phyloP scores from a whole-genome alignment of 1,284 basidiomycete species.

The Stygiomarasmius scandens region DNA sequence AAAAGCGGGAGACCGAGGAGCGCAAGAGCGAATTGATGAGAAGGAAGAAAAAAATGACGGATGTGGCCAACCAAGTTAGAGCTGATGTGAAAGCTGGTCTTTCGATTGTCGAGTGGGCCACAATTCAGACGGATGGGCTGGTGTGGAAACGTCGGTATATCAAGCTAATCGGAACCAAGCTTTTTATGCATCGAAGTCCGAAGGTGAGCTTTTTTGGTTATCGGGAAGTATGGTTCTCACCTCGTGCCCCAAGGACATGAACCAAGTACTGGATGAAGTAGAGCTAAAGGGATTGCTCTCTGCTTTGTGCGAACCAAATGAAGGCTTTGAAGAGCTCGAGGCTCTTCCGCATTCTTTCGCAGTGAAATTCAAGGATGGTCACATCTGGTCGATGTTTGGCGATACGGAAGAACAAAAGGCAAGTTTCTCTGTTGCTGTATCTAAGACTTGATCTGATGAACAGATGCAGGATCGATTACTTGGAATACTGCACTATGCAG shows the following conservation, averaged over 20 bases:
- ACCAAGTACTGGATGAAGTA: slow-evolving; percentile 50
- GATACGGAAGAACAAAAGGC: slow-evolving; percentile 75
- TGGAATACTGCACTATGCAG: slow-evolving; percentile 44
- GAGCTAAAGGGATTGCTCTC: slow-evolving; percentile 48
- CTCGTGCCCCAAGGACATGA: slow-evolving; percentile 44
- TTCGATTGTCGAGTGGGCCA: slow-evolving; percentile 65
- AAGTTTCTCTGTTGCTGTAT: slow-evolving; percentile 7
- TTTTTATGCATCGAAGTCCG: slow-evolving; percentile 58
- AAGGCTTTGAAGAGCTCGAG: slow-evolving; percentile 73
- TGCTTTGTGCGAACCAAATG: slow-evolving; percentile 64
- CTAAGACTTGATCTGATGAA: background rate
- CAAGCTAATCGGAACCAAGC: slow-evolving; percentile 51
- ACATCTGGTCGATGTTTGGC: slow-evolving; percentile 62
- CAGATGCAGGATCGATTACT: slow-evolving; percentile 41
- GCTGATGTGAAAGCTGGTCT: slow-evolving; percentile 35
- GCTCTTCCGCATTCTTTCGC: slow-evolving; percentile 73
- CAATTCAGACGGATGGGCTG: slow-evolving; percentile 60
- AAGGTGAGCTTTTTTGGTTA: slow-evolving; percentile 40
- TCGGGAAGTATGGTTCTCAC: slow-evolving; percentile 6
- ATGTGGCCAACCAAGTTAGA: slow-evolving; percentile 46
- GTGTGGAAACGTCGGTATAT: slow-evolving; percentile 72
- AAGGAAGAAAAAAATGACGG: slow-evolving; percentile 47
- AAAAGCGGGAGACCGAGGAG: slow-evolving; percentile 46
- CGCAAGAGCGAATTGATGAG: slow-evolving; percentile 46
- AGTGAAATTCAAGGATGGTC: slow-evolving; percentile 57